Conservation (phyloP, 176 grass and related monocot genomes). For the Cenchrus fungigraminus region DNA sequence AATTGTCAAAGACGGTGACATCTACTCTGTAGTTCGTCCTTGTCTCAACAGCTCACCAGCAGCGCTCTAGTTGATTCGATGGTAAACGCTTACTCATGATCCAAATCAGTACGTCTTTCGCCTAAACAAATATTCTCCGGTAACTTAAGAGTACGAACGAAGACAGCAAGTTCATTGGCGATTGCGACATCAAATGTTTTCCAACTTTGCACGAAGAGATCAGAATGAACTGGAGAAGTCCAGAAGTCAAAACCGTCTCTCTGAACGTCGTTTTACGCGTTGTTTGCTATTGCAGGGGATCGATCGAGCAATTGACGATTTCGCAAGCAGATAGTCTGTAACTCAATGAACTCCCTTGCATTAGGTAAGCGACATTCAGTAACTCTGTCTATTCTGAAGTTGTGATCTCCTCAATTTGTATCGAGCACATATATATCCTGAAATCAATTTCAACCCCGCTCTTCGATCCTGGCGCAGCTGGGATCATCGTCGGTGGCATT, state of each 20-base stretch:
- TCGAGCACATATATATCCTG: background rate
- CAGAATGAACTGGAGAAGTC: background rate
- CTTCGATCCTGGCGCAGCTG: background rate
- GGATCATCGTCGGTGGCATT: conserved; percentile 20
- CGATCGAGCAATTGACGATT: background rate
- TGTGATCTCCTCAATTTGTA: background rate
- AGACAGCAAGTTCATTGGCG: background rate
- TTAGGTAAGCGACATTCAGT: background rate
- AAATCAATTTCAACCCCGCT: background rate
- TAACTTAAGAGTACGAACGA: background rate
- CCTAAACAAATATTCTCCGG: background rate
- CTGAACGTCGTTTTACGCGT: background rate
- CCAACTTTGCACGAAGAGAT: background rate
- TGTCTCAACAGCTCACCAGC: background rate
- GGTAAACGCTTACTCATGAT: conserved; percentile 20
- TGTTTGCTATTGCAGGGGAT: background rate
- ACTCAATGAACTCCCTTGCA: conserved; percentile 14
- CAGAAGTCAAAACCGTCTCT: background rate
- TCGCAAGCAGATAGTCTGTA: background rate
- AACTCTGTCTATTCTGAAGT: background rate
- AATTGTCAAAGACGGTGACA: background rate
- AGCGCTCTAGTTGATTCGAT: background rate
- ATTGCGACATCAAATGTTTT: background rate
- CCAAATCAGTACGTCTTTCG: background rate
- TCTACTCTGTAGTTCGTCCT: background rate